phyloP scores from a whole-genome alignment of 2,329 filamentous ascomycete genomes.

The Aureobasidium sp. region DNA sequence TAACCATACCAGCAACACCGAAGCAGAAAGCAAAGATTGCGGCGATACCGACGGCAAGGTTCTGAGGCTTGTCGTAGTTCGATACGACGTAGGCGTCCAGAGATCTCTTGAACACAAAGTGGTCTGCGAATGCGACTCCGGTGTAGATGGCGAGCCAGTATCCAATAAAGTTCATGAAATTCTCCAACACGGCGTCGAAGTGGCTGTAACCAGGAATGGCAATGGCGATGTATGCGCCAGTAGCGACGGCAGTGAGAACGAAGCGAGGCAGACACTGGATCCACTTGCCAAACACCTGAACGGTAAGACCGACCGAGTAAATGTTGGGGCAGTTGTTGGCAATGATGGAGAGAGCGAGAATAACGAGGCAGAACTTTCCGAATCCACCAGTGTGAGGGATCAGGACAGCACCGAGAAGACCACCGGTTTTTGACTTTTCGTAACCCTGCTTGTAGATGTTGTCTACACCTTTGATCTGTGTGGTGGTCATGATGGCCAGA shows the following conservation, averaged over 20 bases:
- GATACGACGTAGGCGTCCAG: conserved; percentile 51
- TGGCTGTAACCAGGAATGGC: conserved; percentile 59
- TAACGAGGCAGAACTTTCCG: conserved; percentile 57
- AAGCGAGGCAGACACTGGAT: conserved; percentile 57
- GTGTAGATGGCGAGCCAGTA: conserved; percentile 72
- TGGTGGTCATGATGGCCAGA: conserved; percentile 59
- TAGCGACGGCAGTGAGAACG: conserved; percentile 55
- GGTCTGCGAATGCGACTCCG: conserved; percentile 55
- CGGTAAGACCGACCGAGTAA: conserved; percentile 58
- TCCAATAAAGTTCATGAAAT: conserved; percentile 47
- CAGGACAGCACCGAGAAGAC: conserved; percentile 57
- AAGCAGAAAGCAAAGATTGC: conserved; percentile 54
- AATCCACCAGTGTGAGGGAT: conserved; percentile 56
- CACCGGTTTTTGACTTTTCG: conserved; percentile 50
- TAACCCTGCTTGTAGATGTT: conserved; percentile 52
- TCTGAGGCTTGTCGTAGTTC: conserved; percentile 47
- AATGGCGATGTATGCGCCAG: conserved; percentile 57
- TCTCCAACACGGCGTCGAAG: conserved; percentile 56
- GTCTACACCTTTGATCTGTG: conserved; percentile 42
- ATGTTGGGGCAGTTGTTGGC: conserved; percentile 40
- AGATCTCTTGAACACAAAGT: conserved; percentile 58
- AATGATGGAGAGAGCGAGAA: conserved; percentile 36
- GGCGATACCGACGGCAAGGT: conserved; percentile 55
- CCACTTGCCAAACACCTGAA: conserved; percentile 54
- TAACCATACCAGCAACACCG: conserved; percentile 56